Evolutionary conservation across 768 basidiomycete genomes (phyloP).

Genomic region (Neoboletus brunneissimus): DNA sequence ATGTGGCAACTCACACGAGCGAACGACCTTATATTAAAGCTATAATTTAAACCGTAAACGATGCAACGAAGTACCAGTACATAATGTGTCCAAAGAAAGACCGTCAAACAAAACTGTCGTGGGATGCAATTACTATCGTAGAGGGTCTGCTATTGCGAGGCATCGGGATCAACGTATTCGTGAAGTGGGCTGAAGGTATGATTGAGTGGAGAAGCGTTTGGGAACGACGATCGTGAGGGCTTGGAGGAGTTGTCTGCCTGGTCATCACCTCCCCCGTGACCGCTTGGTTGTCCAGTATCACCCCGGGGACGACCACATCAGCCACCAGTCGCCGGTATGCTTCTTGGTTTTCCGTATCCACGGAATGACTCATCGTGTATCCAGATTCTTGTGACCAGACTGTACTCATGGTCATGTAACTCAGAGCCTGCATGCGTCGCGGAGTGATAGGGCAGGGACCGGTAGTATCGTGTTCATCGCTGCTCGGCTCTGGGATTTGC

Average conservation of each 20-base stretch:
- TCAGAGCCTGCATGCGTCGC: neutral
- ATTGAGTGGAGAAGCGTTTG: constrained; percentile 1
- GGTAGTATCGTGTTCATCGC: neutral
- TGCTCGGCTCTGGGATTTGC: neutral
- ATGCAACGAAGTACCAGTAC: neutral
- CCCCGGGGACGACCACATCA: neutral
- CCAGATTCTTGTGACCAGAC: constrained; percentile 42
- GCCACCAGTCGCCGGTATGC: neutral
- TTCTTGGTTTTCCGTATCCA: constrained; percentile 5
- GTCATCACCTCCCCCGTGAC: neutral
- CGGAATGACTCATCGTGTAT: constrained; percentile 33
- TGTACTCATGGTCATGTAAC: constrained; percentile 10
- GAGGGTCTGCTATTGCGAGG: neutral
- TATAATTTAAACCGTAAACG: neutral
- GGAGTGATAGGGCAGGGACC: neutral
- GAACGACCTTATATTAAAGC: neutral
- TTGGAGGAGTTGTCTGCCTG: constrained; percentile 2
- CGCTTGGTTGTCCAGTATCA: neutral
- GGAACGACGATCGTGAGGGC: neutral
- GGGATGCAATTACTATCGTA: neutral
- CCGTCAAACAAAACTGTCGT: constrained; percentile 8
- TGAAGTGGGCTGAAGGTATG: constrained; percentile 3
- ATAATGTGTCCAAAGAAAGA: neutral
- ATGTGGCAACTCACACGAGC: neutral
- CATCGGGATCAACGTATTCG: neutral